Base-by-base conservation (phyloP, 371 early-diverging fungal species). In the Circinella umbellata region DNA sequence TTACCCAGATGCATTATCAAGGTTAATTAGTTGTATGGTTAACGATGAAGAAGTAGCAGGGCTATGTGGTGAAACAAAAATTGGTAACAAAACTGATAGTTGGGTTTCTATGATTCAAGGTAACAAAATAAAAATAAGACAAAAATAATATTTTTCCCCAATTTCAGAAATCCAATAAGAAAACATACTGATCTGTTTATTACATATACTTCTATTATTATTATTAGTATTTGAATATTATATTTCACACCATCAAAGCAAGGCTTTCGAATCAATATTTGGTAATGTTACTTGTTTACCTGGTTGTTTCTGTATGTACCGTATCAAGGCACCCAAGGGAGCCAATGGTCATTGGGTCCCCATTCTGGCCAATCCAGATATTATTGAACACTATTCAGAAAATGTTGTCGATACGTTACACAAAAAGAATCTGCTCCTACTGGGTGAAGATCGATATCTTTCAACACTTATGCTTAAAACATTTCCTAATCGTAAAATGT, bases 271-370 rank as follows among this genome's bases (percentile, higher is more conserved):
- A 81, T 92, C 93, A 37, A 89, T 97, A 61, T 98, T 98, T 82
- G 98, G 98, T 27, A 94, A 94, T 70, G 98, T 98, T 3, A 98
- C 98, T 14, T 98, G 98, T 80, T 79, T 98, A 47, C 98, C 98
- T 5, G 98, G 98, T 34, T 98, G 98, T 73, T 98, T 98, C 86
- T 96, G 97, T 73, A 94, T 95, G 93, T 98, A 96, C 78, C 90
- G 97, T 61, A 91, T 98, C 70, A 93, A 94, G 71, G 90, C 93
- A 0, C 90, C 91, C 67, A 91, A 89, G 51, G 93, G 93, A 11
- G 82, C 85, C 54, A 86, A 91, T 48, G 93, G 92, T 27, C 90
- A 89, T 34, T 89, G 89, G 89, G 86, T 89, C 7, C 94, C 92
- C 73, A 96, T 91, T 63, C 83, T 99, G 63, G 90, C 89, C 78